Evolutionary conservation across 2,329 filamentous ascomycete species (phyloP).

Genomic region (Monilinia fructicola): DNA sequence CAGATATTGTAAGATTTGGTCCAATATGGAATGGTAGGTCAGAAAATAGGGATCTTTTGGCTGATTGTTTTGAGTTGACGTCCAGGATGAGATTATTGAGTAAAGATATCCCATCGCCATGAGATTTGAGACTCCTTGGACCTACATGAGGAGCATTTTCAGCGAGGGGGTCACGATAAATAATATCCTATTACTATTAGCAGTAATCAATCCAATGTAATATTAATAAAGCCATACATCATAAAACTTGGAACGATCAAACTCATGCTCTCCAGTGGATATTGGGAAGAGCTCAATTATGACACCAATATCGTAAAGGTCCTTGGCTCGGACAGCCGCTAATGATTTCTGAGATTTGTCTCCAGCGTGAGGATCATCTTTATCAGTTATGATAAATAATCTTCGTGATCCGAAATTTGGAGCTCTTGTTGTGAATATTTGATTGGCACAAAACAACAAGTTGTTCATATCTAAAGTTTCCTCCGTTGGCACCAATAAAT

Average conservation of each 20-base stretch:
- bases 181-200: slow-evolving; percentile 66
- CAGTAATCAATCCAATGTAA: not conserved
- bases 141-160: slow-evolving; percentile 64
- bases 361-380: slow-evolving; percentile 77
- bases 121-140: slow-evolving; percentile 59
- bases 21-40: slow-evolving; percentile 86
- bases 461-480: slow-evolving; percentile 80
- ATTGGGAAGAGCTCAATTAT: slow-evolving; percentile 93
- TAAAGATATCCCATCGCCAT: slow-evolving; percentile 73
- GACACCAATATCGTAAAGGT: slow-evolving; percentile 90
- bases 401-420: slow-evolving; percentile 90
- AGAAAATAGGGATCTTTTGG: slow-evolving; percentile 82
- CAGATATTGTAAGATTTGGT: slow-evolving; percentile 78
- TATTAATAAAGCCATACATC: slow-evolving; percentile 59
- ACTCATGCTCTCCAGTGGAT: slow-evolving; percentile 65
- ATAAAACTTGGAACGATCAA: slow-evolving; percentile 85
- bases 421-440: slow-evolving; percentile 92
- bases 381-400: slow-evolving; percentile 94
- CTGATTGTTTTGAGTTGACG: slow-evolving; percentile 85
- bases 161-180: slow-evolving; percentile 75
- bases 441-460: slow-evolving; percentile 90
- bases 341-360: slow-evolving; percentile 72
- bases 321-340: slow-evolving; percentile 84
- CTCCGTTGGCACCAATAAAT: slow-evolving; percentile 67
- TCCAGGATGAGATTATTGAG: slow-evolving; percentile 80